Base-by-base conservation (phyloP, 2,329 filamentous ascomycete genomes). In the Fusarium humuli region DNA sequence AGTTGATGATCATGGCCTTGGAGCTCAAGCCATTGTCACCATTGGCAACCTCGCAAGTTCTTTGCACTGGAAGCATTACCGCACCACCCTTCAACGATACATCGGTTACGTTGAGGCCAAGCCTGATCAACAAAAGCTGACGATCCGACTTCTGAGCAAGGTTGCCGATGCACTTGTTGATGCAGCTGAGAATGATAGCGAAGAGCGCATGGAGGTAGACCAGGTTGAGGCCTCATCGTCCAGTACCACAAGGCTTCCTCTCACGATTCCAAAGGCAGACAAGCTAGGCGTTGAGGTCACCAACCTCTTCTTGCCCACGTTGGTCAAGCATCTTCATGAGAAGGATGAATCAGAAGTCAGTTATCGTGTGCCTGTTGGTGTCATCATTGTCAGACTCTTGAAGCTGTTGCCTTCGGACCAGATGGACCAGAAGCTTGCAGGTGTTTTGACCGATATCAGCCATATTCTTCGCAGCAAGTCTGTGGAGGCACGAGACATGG, bases 331-430 rank as follows among this genome's bases (percentile, higher is more conserved):
- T 77, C 87, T 98, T 29, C 94, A 98, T 74, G 91, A 97, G 75
- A 98, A 98, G 79, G 93, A 98, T 69, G 96, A 99, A 78, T 91
- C 94, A 2, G 94, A 94, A 52, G 95, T 99, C 79, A 97, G 94
- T 81, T 88, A 96, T 55, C 93, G 96, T 78, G 91, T 98, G 34
- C 94, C 95, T 1, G 92, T 97, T 7, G 94, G 94, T 27, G 88
- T 98, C 37, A 94, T 96, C 29, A 88, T 95, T 45, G 92, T 97
- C 65, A 97, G 97, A 79, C 86, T 98, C 18, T 83, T 99, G 55
- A 92, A 92, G 64, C 83, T 97, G 20, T 85, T 99, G 25, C 92
- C 96, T 0, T 83, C 88, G 49, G 84, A 90, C 9, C 88, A 93
- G 50, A 88, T 97, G 77, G 87, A 91, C 49, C 86, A 90, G 64